Evolutionary conservation across 2,329 filamentous ascomycete genomes (phyloP), one percentile per base, ranked within the genome.

Genomic region (Diplodia corticola): DNA sequence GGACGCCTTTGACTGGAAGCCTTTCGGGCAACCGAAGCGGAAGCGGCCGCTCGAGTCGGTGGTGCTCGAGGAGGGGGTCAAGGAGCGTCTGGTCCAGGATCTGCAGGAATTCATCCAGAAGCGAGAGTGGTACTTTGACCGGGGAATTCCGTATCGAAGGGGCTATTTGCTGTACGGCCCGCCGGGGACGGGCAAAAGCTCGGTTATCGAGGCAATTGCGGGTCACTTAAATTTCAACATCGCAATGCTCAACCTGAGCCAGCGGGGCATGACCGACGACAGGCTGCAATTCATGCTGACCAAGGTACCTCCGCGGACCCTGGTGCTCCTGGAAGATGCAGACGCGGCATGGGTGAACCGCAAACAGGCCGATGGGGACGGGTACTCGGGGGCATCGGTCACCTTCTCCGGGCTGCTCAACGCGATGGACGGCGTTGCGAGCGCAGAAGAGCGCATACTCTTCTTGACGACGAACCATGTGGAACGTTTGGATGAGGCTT

Each of bases 381-480:
- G 93, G 2, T 97, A 96, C 73, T 87, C 85, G 46, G 93, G 93
- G 28, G 89, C 91, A 2, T 95, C 91, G 20, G 93, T 97, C 26
- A 99, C 95, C 0, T 98, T 97, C 73, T 98, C 94, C 0, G 94
- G 94, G 0, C 81, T 98, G 22, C 81, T 98, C 44, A 84, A 84
- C 66, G 82, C 82, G 3, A 74, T 84, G 15, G 95, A 99, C 69
- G 95, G 95, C 1, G 88, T 98, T n/a, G 93, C 93, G 6, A 96
- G 93, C 61, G 92, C 93, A 13, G 95, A 98, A 76, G 94, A 98
- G 80, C 87, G 95, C 63, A 91, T 99, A 69, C 88, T 96, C 1
- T 97, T 99, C 78, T 83, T 96, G 69, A 99, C 95, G 1, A 96
- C 94, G 22, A 99, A 99, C 74, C 92, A 97, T 74, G 88, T 97